These are phyloP conservation scores for Parietichytrium sp. DNA, from an alignment of 108 stramenopile genomes.

Conservation along the genomic window DNA sequence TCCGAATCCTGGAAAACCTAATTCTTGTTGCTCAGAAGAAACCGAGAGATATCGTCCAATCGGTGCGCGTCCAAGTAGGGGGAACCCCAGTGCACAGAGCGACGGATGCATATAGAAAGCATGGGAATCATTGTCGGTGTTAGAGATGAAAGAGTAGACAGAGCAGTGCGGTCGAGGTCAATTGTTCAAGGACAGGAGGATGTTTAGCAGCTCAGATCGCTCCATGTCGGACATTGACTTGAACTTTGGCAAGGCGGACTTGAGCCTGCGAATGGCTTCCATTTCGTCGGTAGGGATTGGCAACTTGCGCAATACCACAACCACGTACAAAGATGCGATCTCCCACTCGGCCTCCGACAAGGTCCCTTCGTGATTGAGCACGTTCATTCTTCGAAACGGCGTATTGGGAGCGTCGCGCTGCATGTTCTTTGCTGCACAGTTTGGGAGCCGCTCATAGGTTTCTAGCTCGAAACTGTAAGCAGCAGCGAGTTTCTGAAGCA, in stretches of 20 bases:
- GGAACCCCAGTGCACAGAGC: too few relatives aligned
- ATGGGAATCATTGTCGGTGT: too few relatives aligned
- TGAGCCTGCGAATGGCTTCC: not conserved
- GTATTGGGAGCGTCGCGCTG: not conserved
- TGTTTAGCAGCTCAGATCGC: too few relatives aligned
- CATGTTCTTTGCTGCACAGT: not conserved
- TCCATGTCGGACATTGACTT: too few relatives aligned
- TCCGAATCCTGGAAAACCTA: too few relatives aligned
- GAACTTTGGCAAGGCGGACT: not conserved
- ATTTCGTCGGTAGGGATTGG: not conserved
- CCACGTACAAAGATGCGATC: slow-evolving; percentile 22
- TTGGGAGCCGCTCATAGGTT: slow-evolving; percentile 1
- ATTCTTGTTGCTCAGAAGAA: too few relatives aligned
- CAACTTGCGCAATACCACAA: slow-evolving; percentile 6
- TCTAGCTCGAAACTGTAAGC: not conserved
- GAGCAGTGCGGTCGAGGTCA: too few relatives aligned
- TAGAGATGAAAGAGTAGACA: too few relatives aligned
- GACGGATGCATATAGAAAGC: too few relatives aligned
- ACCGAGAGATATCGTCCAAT: too few relatives aligned
- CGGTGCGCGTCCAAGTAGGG: too few relatives aligned
- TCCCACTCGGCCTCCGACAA: not conserved
- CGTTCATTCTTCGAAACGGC: not conserved
- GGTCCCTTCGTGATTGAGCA: slow-evolving; percentile 21
- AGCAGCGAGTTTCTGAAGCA: not conserved
- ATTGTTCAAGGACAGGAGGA: too few relatives aligned